phyloP scores from a whole-genome alignment of 208 protist genomes.

The Acanthamoeba healyi region DNA sequence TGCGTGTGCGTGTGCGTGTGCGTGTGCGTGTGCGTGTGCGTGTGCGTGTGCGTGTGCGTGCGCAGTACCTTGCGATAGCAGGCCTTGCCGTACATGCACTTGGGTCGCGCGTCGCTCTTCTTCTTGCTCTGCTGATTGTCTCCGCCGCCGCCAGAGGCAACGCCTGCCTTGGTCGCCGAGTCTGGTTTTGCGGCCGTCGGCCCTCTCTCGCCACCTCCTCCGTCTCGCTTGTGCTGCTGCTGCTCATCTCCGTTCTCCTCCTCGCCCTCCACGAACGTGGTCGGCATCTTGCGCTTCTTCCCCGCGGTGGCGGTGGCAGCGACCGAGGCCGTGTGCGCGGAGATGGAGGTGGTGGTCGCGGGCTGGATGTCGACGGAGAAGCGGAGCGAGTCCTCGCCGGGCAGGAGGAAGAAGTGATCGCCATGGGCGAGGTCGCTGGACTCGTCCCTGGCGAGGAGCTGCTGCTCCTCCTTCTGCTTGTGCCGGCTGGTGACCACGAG shows the following conservation, averaged over 20 bases:
- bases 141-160: background rate
- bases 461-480: background rate
- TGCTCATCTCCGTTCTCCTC: background rate
- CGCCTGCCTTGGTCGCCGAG: background rate
- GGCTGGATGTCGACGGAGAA: background rate
- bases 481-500: background rate
- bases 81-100: constrained; percentile 35
- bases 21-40: background rate
- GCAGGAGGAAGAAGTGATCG: background rate
- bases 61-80: constrained; percentile 54
- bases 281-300: background rate
- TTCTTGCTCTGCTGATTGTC: background rate
- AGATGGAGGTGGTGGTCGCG: no score
- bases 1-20: no score
- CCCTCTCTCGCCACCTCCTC: no score
- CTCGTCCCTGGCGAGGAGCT: background rate
- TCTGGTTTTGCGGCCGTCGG: background rate
- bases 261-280: background rate
- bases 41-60: no score
- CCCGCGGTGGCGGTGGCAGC: background rate
- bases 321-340: background rate
- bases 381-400: constrained; percentile 21
- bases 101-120: background rate
- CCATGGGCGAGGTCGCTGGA: background rate
- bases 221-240: background rate